Base-by-base conservation (phyloP, 2,329 filamentous ascomycete genomes). In the Neodidymelliopsis sp. region DNA sequence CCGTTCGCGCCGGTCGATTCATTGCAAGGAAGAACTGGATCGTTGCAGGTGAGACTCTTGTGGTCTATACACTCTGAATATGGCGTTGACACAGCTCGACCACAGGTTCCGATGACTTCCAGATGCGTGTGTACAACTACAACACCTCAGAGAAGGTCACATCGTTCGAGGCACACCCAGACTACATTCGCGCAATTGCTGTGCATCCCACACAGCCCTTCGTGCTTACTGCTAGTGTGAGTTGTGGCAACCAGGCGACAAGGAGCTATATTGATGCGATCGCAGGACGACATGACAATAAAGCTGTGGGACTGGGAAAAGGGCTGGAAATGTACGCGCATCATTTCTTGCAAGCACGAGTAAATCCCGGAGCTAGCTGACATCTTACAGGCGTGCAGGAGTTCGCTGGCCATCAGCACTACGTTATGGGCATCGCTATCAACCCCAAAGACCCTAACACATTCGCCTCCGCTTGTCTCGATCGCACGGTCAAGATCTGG, bases 271-370 rank as follows among this genome's bases (percentile, higher is more conserved):
- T 64, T 71, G 52, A 72, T 52, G 22, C 36, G 37, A 37, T 38
- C 29, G 18, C 47, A 71, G 63, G 67, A 72, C 67, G 68, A 72
- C 42, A 74, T 72, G 71, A 74, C 71, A 48, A 96, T 97, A 72
- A 96, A 94, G 81, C 82, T 97, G 39, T 99, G 94, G 92, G 92
- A 99, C 73, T 99, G 94, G 94, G 94, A 99, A 66, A 95, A 94
- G 75, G 86, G 86, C 62, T 99, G 94, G 94, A 96, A 97, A 75
- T 97, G 93, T 71, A 63, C 40, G 64, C 61, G 24, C 15, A 46
- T 2, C 4, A 16, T 12, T 9, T 4, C 10, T 11, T 6, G 6
- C 18, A 15, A 30, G 27, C 13, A 7, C 24, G 8, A 25, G 16
- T 12, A 25, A n/a, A n/a, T n/a, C n/a, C 9, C 9, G 20, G 25